Evolutionary conservation across 352 stramenopile species (phyloP), one percentile per base, ranked within the genome.

Genomic region (Phytopythium vexans): DNA sequence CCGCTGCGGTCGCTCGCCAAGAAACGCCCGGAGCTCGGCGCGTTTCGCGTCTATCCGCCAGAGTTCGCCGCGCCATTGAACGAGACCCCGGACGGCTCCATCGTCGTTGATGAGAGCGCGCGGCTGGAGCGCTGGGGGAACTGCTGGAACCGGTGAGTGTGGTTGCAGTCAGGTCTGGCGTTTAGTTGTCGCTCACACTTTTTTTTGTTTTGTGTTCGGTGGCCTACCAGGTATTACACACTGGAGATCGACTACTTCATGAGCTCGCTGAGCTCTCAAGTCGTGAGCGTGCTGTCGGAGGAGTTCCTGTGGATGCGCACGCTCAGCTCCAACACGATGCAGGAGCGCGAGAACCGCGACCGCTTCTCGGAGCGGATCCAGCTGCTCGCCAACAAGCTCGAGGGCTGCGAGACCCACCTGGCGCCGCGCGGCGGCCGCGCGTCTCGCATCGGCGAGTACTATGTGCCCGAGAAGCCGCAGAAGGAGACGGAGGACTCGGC

Each of bases 171-270:
- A 14, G 16, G 8, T 16, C 9, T 8, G 14, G 31, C 8, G 39
- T 43, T 43, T 43, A 27, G 39, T 9, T n/a, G 8, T 43, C 11
- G 8, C 11, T 43, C 3, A 27, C 21, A 27, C 21, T 27, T 27
- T 27, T 27, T 54, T 21, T 12, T 42, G 34, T 42, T 35, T 9
- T 37, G 10, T 6, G 1, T 52, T 12, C 8, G 40, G 21, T 27
- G 21, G 21, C 21, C 21, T 27, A 27, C 21, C 21, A 86, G 75
- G 31, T 98, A 98, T 70, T 98, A 98, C 72, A 85, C 87, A 56
- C 73, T 98, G 2, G 73, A 97, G 54, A 89, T 99, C 33, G 93
- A 98, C 63, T 98, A 99, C 72, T 99, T 98, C 71, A 99, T 98
- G 92, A 97, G 82, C 50, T 82, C 74, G 11, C 68, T 97, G 15